Base-by-base conservation (phyloP, 2,329 filamentous ascomycete species). In the Alternaria gaisen region DNA sequence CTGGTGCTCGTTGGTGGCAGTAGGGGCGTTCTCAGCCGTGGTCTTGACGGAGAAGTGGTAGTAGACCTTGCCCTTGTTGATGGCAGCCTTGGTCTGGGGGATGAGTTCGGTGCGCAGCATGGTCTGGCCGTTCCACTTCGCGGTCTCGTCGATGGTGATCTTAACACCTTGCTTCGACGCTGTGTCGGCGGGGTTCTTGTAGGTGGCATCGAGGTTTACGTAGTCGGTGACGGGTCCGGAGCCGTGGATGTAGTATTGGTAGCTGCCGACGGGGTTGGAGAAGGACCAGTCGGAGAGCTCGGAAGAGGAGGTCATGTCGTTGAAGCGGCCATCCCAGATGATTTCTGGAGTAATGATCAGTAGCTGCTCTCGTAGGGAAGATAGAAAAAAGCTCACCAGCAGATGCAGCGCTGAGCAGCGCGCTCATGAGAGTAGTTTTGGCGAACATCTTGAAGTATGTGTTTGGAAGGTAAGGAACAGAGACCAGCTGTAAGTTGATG, bases 171-270 rank as follows among this genome's bases (percentile, higher is more conserved):
- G 85, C 36, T 80, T 83, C 43, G 87, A 88, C 42, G 80, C 81
- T 0, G 80, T 81, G 74, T 91, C 89, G 69, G 85, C 84, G 0
- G 88, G 87, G 79, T 91, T 91, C 80, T 89, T 90, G 82, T 83
- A 88, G 61, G 79, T 74, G 0, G 86, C 72, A 5, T 83, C 84
- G 6, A 91, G 81, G 69, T 87, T 87, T 66, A 91, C 83, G 77
- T 91, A 91, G 69, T 86, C 79, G 36, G 82, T 81, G 10, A 87
- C 82, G 1, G 79, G 41, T n/a, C 83, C 84, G 11, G 81, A 79
- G 38, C 90, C 90, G 80, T 92, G 90, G 72, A 91, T 92, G 81
- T 92, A 92, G 82, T 90, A 92, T 77, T 92, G 90, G 80, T 91
- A 93, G 0, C 87, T 84, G 2, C 88, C 88, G 69, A 90, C 86